A percentile compares a stretch with the other conserved stretches of the same genome.
phyloP scores from a whole-genome alignment of 768 basidiomycete genomes.

The Rossbeevera mucosa region DNA sequence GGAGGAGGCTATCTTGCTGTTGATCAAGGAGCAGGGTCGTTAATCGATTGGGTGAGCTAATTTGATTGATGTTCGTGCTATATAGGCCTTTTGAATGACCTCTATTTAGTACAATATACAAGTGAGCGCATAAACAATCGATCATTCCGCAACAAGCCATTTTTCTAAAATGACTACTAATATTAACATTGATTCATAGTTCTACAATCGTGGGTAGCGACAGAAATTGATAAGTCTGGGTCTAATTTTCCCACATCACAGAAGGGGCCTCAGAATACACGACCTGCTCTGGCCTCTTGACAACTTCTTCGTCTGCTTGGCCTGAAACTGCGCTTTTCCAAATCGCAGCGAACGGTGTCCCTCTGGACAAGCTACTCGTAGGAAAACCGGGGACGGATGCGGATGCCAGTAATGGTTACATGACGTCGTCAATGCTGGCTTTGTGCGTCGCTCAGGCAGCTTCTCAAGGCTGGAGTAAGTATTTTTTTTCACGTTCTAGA shows the following conservation, averaged over 20 bases:
- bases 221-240: neutral
- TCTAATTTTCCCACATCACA: conserved; percentile 17
- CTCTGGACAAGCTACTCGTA: conserved; percentile 49
- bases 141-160: neutral
- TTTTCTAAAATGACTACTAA: neutral
- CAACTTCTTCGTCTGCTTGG: conserved; percentile 53
- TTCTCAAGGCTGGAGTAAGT: conserved; percentile 61
- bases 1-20: conserved; percentile 38
- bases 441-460: conserved; percentile 59
- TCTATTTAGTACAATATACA: conserved; percentile 35
- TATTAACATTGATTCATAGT: conserved; percentile 11
- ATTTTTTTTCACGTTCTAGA: neutral
- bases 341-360: conserved; percentile 43
- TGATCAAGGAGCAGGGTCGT: conserved; percentile 33
- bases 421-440: conserved; percentile 52
- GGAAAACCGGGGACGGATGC: conserved; percentile 45
- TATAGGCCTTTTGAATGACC: neutral
- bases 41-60: conserved; percentile 42
- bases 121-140: conserved; percentile 17
- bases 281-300: conserved; percentile 56
- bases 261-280: conserved; percentile 63
- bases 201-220: conserved; percentile 25
- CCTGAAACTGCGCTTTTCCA: conserved; percentile 57
- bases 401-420: conserved; percentile 51
- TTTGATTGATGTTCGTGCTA: neutral